These are phyloP conservation scores for Trichoderma semiorbis DNA, from an alignment of 2,329 filamentous ascomycete genomes.

Conservation along the genomic window DNA sequence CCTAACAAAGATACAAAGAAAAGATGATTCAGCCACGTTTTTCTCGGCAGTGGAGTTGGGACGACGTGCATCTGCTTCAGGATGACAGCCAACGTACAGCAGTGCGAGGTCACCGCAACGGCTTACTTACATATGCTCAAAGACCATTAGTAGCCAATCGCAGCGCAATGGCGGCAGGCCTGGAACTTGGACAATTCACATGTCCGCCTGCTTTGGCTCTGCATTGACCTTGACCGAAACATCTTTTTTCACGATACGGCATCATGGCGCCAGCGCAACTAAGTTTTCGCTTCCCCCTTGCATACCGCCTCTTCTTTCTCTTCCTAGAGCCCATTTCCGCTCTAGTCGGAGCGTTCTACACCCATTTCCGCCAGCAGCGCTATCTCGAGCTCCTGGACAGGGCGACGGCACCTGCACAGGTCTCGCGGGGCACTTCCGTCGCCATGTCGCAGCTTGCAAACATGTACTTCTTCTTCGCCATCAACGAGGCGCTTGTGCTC, in stretches of 20 bases:
- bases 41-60: background rate
- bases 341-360: constrained; percentile 50
- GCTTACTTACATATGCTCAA: background rate
- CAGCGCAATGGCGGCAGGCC: background rate
- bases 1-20: background rate
- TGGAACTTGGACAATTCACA: background rate
- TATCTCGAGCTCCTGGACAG: constrained; percentile 66
- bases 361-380: constrained; percentile 45
- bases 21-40: constrained; percentile 1
- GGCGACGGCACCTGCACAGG: constrained; percentile 38
- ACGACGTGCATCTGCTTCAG: background rate
- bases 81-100: background rate
- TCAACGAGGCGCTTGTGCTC: constrained; percentile 74
- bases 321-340: constrained; percentile 62
- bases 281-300: constrained; percentile 49
- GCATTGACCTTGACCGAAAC: background rate
- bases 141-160: background rate
- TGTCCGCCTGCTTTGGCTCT: background rate
- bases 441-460: constrained; percentile 73
- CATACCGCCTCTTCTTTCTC: constrained; percentile 72
- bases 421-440: constrained; percentile 61
- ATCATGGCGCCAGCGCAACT: constrained; percentile 27
- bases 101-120: background rate
- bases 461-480: constrained; percentile 70
- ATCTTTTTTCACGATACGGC: background rate